Base-by-base conservation (phyloP, 768 basidiomycete genomes). In the Mrakia hoshinonis region DNA sequence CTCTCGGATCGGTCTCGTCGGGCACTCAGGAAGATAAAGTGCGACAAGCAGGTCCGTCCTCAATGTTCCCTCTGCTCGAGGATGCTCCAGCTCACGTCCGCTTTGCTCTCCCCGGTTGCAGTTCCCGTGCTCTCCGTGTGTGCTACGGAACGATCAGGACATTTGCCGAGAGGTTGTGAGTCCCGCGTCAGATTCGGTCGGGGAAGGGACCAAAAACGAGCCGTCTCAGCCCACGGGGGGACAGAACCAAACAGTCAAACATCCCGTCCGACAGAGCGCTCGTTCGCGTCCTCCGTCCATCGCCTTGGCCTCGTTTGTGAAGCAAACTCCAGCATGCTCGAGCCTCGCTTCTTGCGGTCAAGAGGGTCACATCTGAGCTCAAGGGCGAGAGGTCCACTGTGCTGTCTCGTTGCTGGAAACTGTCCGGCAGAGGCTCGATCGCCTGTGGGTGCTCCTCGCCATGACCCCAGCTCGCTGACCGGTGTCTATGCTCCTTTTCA, bases 81-180 rank as follows among this genome's bases (percentile, higher is more conserved):
- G 15, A 7, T 34, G 29, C 6, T 34, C 31, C 29, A 31, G 4
- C 31, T 58, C 55, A 11, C 18, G 29, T 24, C 29, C 13, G 22
- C 4, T 20, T 6, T 29, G 24, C 26, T 55, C 54, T 55, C 26
- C 29, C 26, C 11, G n/a, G 51, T 67, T 49, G 51, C 15, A 31
- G 66, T 69, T 69, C 24, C 68, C 68, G 6, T 69, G 68, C 47
- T 24, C 47, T 3, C 68, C 68, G 13, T 69, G 68, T 36, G 4
- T 20, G 39, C 47, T 51, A 12, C 18, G 68, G 29, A 58, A 58
- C n/a, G 68, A 69, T 47, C 13, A 54, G 12, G 60, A 58, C n/a
- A 63, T 69, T 46, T 69, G 68, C 60, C 43, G 68, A 29, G 68
- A 69, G 43, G 68, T 69, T 15, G 68, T 61, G 36, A 39, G 58